Conservation (phyloP, 2,329 filamentous ascomycete species). For the Cercospora sojina region DNA sequence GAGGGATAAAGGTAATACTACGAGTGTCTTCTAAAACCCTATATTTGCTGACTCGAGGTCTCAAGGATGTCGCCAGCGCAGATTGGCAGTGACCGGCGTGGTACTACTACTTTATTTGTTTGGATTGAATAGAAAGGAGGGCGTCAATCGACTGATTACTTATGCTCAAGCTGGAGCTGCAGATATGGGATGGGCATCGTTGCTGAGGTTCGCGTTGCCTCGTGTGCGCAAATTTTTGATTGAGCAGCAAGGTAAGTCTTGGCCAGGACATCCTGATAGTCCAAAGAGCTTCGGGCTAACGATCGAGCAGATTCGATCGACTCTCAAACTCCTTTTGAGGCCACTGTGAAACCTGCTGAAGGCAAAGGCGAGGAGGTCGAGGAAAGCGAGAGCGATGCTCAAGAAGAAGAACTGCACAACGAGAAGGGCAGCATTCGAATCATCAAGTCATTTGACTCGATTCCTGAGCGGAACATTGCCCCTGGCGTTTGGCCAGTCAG, state of each 20-base stretch:
- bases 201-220: background rate
- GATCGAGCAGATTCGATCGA: background rate
- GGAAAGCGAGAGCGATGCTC: background rate
- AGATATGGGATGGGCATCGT: background rate
- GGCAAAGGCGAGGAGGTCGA: background rate
- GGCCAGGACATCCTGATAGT: no score
- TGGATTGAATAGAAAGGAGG: background rate
- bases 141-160: background rate
- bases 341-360: background rate
- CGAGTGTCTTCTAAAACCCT: no score
- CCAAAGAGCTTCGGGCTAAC: no score
- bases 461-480: background rate
- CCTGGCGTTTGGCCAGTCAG: background rate
- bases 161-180: background rate
- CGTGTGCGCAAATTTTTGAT: background rate
- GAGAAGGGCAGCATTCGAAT: background rate
- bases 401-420: background rate
- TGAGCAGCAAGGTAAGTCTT: background rate
- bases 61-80: background rate
- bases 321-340: no score
- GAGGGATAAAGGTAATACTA: background rate
- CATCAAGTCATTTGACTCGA: background rate
- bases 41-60: background rate
- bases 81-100: background rate
- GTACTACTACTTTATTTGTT: background rate